These are phyloP conservation scores for Alnus glutinosa DNA, from an alignment of 306 rosid genomes.

Conservation along the genomic window DNA sequence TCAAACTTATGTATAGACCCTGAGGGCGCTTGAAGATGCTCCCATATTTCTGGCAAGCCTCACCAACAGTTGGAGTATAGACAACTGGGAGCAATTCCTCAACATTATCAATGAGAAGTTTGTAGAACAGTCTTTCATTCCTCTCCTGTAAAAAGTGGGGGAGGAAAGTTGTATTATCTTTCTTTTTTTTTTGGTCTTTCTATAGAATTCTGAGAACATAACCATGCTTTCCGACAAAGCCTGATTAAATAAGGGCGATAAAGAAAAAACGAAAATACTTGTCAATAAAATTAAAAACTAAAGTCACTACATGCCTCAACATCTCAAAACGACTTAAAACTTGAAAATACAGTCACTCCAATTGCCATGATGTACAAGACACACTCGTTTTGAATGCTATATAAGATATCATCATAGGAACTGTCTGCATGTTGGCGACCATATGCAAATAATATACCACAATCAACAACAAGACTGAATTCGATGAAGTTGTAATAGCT, in stretches of 20 bases:
- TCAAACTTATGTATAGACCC: slow-evolving; percentile 97
- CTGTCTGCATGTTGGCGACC: neutral
- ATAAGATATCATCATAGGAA: neutral
- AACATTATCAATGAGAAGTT: slow-evolving; percentile 78
- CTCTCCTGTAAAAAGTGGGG: slow-evolving; percentile 68
- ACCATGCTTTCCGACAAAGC: no score
- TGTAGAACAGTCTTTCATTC: slow-evolving; percentile 83
- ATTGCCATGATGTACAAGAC: neutral
- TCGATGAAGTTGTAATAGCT: slow-evolving; percentile 16
- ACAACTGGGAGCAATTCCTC: slow-evolving; percentile 92
- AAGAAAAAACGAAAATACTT: no score
- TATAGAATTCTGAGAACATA: neutral
- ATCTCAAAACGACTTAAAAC: slow-evolving; percentile 6
- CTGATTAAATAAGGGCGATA: no score
- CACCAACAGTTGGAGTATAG: slow-evolving; percentile 89
- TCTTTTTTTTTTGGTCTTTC: neutral
- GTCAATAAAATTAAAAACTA: no score
- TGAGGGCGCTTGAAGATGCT: slow-evolving; percentile 96
- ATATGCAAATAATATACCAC: neutral
- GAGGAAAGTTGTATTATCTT: slow-evolving; percentile 11
- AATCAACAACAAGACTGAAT: neutral
- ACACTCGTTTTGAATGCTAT: neutral
- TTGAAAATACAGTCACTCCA: slow-evolving; percentile 14
- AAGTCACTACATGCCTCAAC: neutral
- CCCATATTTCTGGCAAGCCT: slow-evolving; percentile 96